These are phyloP conservation scores for Amoebophrya sp. DNA, from an alignment of 169 alveolate genomes.

Conservation along the genomic window DNA sequence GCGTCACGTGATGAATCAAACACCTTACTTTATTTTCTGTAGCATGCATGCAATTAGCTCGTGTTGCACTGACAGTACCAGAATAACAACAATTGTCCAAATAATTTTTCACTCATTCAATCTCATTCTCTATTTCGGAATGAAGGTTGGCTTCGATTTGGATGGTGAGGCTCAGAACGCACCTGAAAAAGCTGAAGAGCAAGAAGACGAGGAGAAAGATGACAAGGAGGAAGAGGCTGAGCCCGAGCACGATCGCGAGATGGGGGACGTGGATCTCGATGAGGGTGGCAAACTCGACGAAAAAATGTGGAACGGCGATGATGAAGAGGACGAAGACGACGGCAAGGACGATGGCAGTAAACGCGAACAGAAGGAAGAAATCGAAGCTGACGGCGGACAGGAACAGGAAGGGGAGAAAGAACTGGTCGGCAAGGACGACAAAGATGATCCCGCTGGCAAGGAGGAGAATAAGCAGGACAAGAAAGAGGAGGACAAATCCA, in stretches of 20 bases:
- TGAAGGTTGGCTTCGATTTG: conserved; percentile 4
- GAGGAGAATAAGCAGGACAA: neutral
- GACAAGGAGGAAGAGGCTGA: neutral
- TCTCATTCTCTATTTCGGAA: no score
- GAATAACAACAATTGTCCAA: neutral
- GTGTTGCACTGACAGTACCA: neutral
- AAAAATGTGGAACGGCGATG: neutral
- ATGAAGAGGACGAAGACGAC: neutral
- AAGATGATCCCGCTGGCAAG: neutral
- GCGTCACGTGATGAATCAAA: no score
- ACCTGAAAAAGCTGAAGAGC: neutral
- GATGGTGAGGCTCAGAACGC: conserved; percentile 12
- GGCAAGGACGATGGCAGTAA: neutral
- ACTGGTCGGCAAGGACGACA: neutral
- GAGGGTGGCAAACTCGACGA: conserved; percentile 12
- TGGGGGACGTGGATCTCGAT: conserved; percentile 20
- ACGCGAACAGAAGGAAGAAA: neutral
- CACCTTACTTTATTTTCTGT: no score
- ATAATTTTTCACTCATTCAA: no score
- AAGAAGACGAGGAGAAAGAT: neutral
- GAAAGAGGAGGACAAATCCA: neutral
- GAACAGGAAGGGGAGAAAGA: neutral
- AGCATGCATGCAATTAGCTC: no score
- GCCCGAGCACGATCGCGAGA: conserved; percentile 13
- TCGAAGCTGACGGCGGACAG: conserved; percentile 9